Evolutionary conservation across 805 yeast species (phyloP).

Genomic region (Candida ulmi): DNA sequence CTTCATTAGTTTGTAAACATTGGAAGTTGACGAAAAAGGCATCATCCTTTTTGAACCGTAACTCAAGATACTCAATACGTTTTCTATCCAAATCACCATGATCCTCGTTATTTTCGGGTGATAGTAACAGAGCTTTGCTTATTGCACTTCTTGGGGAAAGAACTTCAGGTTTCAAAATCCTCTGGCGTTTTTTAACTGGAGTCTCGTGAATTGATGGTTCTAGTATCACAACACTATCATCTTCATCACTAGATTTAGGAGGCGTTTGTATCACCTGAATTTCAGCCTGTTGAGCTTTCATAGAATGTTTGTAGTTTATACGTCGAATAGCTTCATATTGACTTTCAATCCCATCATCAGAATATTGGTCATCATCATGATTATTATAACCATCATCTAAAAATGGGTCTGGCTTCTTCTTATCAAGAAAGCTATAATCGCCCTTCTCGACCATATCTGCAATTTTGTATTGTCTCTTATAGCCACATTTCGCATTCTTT

Average conservation of each 20-base stretch:
- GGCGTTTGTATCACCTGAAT: not conserved
- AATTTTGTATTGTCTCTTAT: not conserved
- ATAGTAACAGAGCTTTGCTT: not conserved
- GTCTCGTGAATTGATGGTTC: no score
- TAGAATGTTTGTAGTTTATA: not conserved
- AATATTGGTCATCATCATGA: not conserved
- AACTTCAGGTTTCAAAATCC: no score
- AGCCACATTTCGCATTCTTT: not conserved
- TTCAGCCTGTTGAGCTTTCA: not conserved
- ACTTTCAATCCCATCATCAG: not conserved
- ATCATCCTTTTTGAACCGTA: not conserved
- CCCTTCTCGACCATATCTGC: not conserved
- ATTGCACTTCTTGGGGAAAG: not conserved
- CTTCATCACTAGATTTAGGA: no score
- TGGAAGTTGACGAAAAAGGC: not conserved
- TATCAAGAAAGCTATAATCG: not conserved
- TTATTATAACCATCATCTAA: not conserved
- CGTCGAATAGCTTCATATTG: not conserved
- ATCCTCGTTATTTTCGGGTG: not conserved
- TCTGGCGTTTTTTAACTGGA: no score
- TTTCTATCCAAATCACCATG: not conserved
- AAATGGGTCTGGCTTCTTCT: not conserved
- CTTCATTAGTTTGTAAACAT: not conserved
- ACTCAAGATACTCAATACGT: not conserved
- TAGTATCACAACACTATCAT: no score